A percentile compares a stretch with the other conserved stretches of the same genome.
Evolutionary conservation across 495 filamentous ascomycete genomes (phyloP).

Genomic region (Xylaria longipes): DNA sequence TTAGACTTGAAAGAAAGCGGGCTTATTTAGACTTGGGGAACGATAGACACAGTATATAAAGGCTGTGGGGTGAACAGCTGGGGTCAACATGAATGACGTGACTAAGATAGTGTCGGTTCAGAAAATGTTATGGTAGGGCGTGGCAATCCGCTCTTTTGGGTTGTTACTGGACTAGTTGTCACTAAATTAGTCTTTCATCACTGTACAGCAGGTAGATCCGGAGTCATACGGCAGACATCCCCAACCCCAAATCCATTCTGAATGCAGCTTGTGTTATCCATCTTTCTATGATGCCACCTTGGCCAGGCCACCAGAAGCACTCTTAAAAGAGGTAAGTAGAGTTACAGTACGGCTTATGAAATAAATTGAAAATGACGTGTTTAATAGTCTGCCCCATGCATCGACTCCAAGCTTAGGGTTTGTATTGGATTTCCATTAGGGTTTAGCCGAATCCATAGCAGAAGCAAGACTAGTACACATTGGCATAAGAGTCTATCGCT

Average conservation of each 20-base stretch:
- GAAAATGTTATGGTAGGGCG: not conserved
- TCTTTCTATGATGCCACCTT: not conserved
- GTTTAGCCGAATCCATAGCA: not conserved
- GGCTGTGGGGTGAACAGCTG: too few relatives aligned
- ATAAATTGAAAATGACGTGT: slow-evolving; percentile 8
- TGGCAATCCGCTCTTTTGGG: not conserved
- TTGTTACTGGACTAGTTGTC: not conserved
- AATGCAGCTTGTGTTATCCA: not conserved
- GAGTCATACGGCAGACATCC: not conserved
- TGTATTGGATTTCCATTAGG: not conserved
- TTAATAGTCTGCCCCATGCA: not conserved
- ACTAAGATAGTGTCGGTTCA: not conserved
- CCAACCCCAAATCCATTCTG: too few relatives aligned
- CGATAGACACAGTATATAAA: not conserved
- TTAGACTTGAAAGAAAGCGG: not conserved
- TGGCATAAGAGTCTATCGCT: not conserved
- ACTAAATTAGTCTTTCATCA: not conserved
- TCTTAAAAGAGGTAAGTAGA: not conserved
- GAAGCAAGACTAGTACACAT: not conserved
- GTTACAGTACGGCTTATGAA: not conserved
- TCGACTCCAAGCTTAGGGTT: not conserved
- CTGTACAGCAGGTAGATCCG: not conserved
- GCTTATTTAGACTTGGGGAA: not conserved
- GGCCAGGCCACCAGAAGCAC: not conserved
- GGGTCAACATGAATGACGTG: not conserved